Base-by-base conservation (phyloP, 2,329 filamentous ascomycete genomes). In the Drechslerella dactyloides region DNA sequence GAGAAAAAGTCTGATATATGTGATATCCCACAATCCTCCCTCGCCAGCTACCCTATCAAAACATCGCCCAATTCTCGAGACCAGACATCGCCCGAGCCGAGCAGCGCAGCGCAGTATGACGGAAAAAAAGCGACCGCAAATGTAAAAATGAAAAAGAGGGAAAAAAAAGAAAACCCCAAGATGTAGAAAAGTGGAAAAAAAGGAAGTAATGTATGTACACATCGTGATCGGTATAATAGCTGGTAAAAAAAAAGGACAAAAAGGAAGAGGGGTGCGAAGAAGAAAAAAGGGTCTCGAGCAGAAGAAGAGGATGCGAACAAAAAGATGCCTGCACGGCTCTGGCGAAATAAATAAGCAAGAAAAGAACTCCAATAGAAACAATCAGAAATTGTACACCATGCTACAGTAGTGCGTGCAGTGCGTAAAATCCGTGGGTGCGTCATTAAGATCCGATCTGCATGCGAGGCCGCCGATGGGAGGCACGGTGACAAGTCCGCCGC, bases 131-230 rank as follows among this genome's bases (percentile, higher is more conserved):
- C 50, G 17, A 33, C 35, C 33, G 19, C 23, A n/a, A 8, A 27
- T 30, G 17, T 7, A 37, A 55, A 46, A 23, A 21, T 19, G 15
- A 23, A 19, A n/a, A 37, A 44, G 17, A 19, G 24, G 35, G 59
- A 68, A 57, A 74, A 50, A 74, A 62, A 69, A 62, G 59, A 33
- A 50, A 60, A 56, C 68, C 68, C 60, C 52, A 59, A 64, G 52
- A 73, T 68, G 58, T 37, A 50, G 24, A 33, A 35, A 62, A 53
- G 69, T 68, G 58, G 21, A 50, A 40, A 33, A 35, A 62, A 53
- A 33, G 48, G 48, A 54, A 44, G 44, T 42, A 52, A 48, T 48
- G 44, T 48, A 48, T 48, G 44, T 48, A 48, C 44, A 48, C 44
- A 21, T 48, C 44, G 11, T 48, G 19, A 48, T 19, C 44, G 8